Evolutionary conservation across 495 filamentous ascomycete genomes (phyloP).

Genomic region (Neurospora sp.): DNA sequence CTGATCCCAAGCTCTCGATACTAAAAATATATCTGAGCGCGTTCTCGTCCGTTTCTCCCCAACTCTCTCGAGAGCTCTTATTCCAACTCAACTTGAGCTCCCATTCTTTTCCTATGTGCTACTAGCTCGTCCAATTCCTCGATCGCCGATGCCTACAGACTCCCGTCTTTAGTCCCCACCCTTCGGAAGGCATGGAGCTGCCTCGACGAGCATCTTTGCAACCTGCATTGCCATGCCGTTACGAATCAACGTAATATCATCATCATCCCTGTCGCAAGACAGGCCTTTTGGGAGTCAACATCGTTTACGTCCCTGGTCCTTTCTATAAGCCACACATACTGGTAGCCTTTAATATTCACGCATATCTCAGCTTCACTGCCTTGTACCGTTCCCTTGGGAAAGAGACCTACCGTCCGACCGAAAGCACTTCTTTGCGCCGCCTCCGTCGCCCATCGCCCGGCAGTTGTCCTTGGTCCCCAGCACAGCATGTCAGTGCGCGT

Average conservation of each 20-base stretch:
- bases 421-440: neutral
- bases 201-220: neutral
- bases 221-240: neutral
- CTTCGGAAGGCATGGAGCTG: neutral
- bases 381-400: neutral
- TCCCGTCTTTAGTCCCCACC: neutral
- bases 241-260: neutral
- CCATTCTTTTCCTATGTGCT: neutral
- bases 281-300: neutral
- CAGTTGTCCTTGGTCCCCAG: neutral
- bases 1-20: no score
- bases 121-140: neutral
- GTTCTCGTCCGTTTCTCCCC: neutral
- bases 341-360: neutral
- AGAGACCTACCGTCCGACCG: neutral
- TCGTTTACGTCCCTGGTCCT: neutral
- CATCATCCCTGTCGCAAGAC: neutral
- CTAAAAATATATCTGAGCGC: neutral
- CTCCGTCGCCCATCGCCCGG: neutral
- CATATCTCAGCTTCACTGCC: neutral
- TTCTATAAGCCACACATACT: neutral
- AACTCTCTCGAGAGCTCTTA: neutral
- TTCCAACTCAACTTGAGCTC: neutral
- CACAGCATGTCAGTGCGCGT: slow-evolving; percentile 7
- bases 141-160: neutral